Evolutionary conservation across 148 eudicot genomes (phyloP).

Genomic region (Cornus kousa): DNA sequence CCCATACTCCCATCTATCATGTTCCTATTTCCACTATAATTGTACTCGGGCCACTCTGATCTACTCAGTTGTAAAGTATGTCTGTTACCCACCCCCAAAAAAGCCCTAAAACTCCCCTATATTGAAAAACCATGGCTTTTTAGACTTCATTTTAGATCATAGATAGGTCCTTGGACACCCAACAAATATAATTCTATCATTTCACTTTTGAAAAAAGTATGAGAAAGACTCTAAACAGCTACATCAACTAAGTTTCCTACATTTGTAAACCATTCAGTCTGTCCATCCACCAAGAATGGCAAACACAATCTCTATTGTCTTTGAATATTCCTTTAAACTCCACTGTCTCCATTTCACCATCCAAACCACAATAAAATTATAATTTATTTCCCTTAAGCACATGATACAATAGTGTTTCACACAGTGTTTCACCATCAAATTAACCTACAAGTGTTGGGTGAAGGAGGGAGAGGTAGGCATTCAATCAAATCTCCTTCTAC

Average conservation of each 20-base stretch:
- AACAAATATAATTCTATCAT: background rate
- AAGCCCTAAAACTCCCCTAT: background rate
- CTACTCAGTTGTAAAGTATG: too few relatives aligned
- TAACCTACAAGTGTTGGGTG: constrained; percentile 17
- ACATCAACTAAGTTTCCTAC: background rate
- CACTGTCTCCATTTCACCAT: constrained; percentile 3
- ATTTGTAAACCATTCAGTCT: background rate
- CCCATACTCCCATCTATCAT: too few relatives aligned
- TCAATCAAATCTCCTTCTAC: constrained; percentile 14
- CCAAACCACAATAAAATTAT: background rate
- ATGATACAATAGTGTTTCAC: background rate
- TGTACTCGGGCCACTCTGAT: too few relatives aligned
- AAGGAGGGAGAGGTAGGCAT: constrained; percentile 25
- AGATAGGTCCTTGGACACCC: background rate
- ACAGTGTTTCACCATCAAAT: background rate
- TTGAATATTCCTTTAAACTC: background rate
- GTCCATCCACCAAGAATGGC: constrained; percentile 1
- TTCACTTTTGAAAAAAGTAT: background rate
- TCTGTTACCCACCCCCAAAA: too few relatives aligned
- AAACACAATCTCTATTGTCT: background rate
- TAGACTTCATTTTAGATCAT: background rate
- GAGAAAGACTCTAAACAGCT: background rate
- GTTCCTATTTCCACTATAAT: too few relatives aligned
- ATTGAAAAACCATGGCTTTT: background rate
- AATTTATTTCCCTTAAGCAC: constrained; percentile 7